phyloP scores from a whole-genome alignment of 1,284 basidiomycete genomes.

The Caloboletus firmus region DNA sequence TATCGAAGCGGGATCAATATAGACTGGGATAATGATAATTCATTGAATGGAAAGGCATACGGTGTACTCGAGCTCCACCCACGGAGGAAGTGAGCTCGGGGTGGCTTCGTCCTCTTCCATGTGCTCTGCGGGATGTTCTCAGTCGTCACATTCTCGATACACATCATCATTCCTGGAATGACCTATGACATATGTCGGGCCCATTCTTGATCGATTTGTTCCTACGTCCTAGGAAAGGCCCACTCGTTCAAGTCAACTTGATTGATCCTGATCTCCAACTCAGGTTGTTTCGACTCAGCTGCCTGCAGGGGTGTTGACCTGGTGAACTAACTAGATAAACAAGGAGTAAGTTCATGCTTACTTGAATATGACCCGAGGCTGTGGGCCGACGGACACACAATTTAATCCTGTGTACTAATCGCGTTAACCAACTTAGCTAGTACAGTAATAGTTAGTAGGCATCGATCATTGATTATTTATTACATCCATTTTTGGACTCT shows the following conservation, averaged over 20 bases:
- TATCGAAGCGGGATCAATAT: constrained; percentile 29
- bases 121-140: constrained; percentile 64
- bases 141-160: background rate
- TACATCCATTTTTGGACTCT: constrained; percentile 8
- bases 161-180: constrained; percentile 5
- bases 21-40: too few species aligned
- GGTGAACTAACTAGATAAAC: background rate
- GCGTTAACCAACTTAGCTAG: too few species aligned
- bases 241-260: background rate
- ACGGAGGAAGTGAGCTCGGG: constrained; percentile 72
- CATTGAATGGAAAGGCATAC: constrained; percentile 30
- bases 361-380: background rate
- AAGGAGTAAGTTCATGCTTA: background rate
- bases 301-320: background rate
- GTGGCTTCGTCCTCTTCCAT: constrained; percentile 92
- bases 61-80: constrained; percentile 85
- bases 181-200: constrained; percentile 43
- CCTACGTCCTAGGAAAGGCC: background rate
- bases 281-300: background rate
- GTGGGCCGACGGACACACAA: too few species aligned
- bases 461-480: background rate
- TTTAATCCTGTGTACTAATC: background rate
- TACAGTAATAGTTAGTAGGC: background rate
- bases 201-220: constrained; percentile 18
- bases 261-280: background rate